Percentiles rank a stretch among this genome's conserved stretches.
Conservation (phyloP, 2,329 filamentous ascomycete species). For the Aspergillus pseudotamarii region DNA sequence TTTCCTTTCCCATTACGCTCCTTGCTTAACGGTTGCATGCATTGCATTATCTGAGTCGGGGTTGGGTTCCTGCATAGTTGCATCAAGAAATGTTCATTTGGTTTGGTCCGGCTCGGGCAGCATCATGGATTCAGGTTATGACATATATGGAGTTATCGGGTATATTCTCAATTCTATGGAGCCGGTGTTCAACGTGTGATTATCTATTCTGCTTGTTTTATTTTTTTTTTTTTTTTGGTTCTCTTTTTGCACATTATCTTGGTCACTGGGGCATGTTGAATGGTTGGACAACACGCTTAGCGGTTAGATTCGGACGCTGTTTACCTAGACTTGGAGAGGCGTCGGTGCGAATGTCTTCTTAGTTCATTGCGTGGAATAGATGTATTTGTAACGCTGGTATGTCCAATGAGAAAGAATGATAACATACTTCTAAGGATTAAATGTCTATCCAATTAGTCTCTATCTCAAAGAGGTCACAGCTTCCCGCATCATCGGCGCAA, state of each 20-base stretch:
- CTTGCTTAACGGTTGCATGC: conserved; percentile 15
- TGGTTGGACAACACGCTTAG: background rate
- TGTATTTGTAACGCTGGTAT: background rate
- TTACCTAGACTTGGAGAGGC: background rate
- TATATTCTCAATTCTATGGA: conserved; percentile 2
- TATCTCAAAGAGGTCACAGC: conserved; percentile 36
- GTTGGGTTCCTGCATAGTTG: conserved; percentile 14
- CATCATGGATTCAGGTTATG: conserved; percentile 6
- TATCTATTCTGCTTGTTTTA: conserved; percentile 5
- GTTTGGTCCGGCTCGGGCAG: background rate
- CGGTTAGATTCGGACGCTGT: conserved; percentile 8
- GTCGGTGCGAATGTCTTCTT: background rate
- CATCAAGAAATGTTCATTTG: conserved; percentile 12
- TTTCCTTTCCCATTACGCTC: conserved; percentile 10
- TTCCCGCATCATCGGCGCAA: conserved; percentile 61
- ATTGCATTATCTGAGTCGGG: conserved; percentile 17
- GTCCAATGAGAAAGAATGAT: background rate
- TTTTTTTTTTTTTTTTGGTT: conserved; percentile 8
- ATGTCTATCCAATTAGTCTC: background rate
- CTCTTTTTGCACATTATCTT: background rate
- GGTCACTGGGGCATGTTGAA: background rate
- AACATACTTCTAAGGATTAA: background rate
- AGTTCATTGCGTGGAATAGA: background rate
- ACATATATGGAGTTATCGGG: conserved; percentile 16
- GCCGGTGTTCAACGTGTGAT: conserved; percentile 9